A percentile compares a stretch with the other conserved stretches of the same genome.
Evolutionary conservation across 768 basidiomycete genomes (phyloP).

Genomic region (Hirschioporus abietinus): DNA sequence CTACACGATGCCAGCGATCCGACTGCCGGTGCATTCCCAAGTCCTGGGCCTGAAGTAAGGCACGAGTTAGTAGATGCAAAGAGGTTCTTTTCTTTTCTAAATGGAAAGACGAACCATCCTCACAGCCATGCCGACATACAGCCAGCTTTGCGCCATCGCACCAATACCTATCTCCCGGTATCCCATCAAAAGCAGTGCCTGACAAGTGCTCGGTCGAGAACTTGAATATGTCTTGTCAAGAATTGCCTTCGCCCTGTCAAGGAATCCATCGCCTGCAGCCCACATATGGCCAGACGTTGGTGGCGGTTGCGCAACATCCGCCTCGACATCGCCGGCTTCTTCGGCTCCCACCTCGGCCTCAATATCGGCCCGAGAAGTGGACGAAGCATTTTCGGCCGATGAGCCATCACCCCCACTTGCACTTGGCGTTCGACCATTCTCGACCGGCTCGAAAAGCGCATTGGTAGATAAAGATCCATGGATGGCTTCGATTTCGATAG

Average conservation of each 20-base stretch:
- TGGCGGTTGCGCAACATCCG: constrained; percentile 25
- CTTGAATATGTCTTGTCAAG: constrained; percentile 64
- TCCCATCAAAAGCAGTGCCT: constrained; percentile 74
- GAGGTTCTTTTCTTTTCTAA: neutral
- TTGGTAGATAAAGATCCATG: constrained; percentile 17
- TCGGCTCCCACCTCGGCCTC: neutral
- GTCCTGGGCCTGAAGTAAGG: constrained; percentile 52
- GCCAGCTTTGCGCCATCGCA: constrained; percentile 86
- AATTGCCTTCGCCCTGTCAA: constrained; percentile 59
- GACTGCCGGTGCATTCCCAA: constrained; percentile 78
- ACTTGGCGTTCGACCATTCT: neutral
- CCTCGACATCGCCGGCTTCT: constrained; percentile 8
- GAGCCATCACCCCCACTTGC: neutral
- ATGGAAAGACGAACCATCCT: constrained; percentile 46
- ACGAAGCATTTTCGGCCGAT: neutral
- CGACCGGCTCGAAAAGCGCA: constrained; percentile 20
- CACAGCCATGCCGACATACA: constrained; percentile 81
- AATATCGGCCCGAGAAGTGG: neutral
- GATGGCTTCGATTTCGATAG: neutral
- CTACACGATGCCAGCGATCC: constrained; percentile 69
- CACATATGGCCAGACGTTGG: constrained; percentile 64
- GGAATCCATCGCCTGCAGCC: constrained; percentile 71
- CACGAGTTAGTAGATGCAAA: neutral
- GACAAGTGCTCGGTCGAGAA: constrained; percentile 70
- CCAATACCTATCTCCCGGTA: constrained; percentile 87